Conservation (phyloP, 441 rosid species). For the Gossypium aridum region DNA sequence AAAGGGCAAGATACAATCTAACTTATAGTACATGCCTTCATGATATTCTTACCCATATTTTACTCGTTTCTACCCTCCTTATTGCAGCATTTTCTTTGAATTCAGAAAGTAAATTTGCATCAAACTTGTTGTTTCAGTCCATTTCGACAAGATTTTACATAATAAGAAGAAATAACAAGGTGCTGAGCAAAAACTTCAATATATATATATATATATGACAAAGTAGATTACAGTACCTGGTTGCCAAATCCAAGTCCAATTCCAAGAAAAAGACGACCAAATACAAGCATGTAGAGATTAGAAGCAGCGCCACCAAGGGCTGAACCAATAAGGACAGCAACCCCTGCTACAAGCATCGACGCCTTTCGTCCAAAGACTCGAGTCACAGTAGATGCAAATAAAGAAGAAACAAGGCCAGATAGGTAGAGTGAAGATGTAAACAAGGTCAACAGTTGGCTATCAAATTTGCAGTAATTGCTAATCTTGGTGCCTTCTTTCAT, state of each 20-base stretch:
- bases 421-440: constrained; percentile 63
- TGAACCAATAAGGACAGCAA: constrained; percentile 40
- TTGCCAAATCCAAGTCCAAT: constrained; percentile 54
- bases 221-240: constrained; percentile 24
- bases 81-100: neutral
- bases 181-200: too few species aligned
- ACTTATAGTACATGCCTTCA: too few species aligned
- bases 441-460: constrained; percentile 42
- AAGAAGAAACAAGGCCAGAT: constrained; percentile 36
- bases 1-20: too few species aligned
- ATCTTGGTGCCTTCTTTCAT: constrained; percentile 33
- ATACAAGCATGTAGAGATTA: constrained; percentile 39
- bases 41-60: neutral
- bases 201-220: too few species aligned
- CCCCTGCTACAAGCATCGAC: constrained; percentile 38
- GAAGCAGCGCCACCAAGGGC: constrained; percentile 42
- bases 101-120: neutral
- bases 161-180: neutral
- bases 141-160: neutral
- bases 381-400: constrained; percentile 39
- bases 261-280: constrained; percentile 51
- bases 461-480: constrained; percentile 51
- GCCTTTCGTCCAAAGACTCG: constrained; percentile 45
- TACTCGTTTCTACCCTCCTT: neutral
- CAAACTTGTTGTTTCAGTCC: neutral